Evolutionary conservation across 192 early-diverging fungal genomes (phyloP), one percentile per base, ranked within the genome.

Genomic region (Globomyces pollinis-pini): DNA sequence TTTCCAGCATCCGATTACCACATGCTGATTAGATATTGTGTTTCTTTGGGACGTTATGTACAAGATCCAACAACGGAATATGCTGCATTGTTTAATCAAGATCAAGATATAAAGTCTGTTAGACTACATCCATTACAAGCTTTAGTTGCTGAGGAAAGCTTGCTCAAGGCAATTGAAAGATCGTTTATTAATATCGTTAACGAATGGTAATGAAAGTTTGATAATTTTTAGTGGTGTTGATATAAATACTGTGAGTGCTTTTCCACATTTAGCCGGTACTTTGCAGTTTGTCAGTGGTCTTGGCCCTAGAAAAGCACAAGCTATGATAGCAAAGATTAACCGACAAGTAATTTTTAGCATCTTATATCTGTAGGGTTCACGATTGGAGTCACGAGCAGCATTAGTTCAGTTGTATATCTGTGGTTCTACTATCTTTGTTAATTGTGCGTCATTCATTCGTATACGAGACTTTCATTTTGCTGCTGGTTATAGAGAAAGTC

Each of bases 211-310:
- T 18, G 13, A 33, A n/a, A n/a, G n/a, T n/a, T n/a, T n/a, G 13
- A 15, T 24, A 43, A 13, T 18, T 57, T 42, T 47, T 33, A 68
- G 70, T 42, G 96, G 96, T 52, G 89, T 99, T 18, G 90, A 96
- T 70, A 85, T 99, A 42, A 97, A 96, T 63, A 78, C 70, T 3
- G 87, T 86, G 0, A 78, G 86, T 0, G 63, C 71, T 13, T 74
- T 78, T 11, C 70, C 82, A 20, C 90, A 96, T 60, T 71, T 76
- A 54, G 72, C 83, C 0, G 62, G 75, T 20, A 75, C 84, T n/a
- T 74, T 99, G 26, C 88, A 88, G 56, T 97, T 91, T 58, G 88
- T 97, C 11, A 80, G 88, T 58, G 96, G 96, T 15, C 75, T 99
- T 38, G 96, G 96, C 3, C 89, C 93, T 26, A 74, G 96, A 55